Conservation (phyloP, 495 filamentous ascomycete species). For the Tuber calosporum region DNA sequence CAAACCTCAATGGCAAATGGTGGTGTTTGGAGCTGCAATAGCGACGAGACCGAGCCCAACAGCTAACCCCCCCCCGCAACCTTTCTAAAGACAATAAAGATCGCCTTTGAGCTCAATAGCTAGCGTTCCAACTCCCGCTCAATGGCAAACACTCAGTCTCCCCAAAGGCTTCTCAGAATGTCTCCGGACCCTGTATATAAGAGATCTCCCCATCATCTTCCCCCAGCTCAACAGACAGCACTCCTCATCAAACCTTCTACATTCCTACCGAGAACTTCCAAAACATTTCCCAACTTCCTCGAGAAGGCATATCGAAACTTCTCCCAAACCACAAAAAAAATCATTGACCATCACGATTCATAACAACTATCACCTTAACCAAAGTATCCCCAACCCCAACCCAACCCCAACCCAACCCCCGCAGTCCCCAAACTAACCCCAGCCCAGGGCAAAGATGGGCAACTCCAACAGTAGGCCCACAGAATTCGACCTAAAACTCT, state of each 20-base stretch:
- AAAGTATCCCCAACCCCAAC: background rate
- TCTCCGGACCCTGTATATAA: background rate
- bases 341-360: background rate
- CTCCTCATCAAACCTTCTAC: background rate
- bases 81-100: background rate
- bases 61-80: background rate
- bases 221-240: background rate
- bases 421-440: background rate
- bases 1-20: background rate
- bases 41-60: background rate
- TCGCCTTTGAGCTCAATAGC: background rate
- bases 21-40: background rate
- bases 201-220: background rate
- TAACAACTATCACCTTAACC: background rate
- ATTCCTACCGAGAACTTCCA: too few species aligned
- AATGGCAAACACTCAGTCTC: background rate
- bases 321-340: background rate
- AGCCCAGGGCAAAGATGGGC: background rate
- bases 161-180: background rate
- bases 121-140: background rate
- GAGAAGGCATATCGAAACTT: background rate
- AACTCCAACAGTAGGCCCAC: background rate
- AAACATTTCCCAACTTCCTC: background rate
- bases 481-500: background rate
- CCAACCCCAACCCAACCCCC: background rate